Evolutionary conservation across 2,329 filamentous ascomycete genomes (phyloP).

Genomic region (Cladosporium sp.): DNA sequence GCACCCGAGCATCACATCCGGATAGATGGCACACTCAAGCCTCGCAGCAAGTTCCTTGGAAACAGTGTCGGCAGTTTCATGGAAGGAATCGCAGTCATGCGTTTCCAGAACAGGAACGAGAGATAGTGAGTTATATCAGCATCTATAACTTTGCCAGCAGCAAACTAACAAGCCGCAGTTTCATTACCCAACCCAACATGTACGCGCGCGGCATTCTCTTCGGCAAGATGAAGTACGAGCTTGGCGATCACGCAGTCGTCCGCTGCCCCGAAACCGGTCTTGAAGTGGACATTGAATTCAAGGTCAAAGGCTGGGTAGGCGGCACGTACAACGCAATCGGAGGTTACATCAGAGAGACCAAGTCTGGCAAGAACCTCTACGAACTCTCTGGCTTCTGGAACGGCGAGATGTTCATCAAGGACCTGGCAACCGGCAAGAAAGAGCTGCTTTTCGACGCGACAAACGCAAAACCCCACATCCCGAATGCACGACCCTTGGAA

Average conservation of each 20-base stretch:
- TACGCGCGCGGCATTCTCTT: constrained; percentile 95
- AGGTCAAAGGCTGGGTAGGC: constrained; percentile 95
- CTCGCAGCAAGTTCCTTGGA: constrained; percentile 87
- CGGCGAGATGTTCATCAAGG: constrained; percentile 88
- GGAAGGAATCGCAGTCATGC: constrained; percentile 89
- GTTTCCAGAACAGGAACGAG: constrained; percentile 78
- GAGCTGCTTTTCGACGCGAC: constrained; percentile 85
- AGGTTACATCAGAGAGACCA: constrained; percentile 81
- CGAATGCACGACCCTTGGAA: constrained; percentile 67
- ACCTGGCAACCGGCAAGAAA: constrained; percentile 77
- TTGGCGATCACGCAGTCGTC: constrained; percentile 92
- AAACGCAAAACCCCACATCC: constrained; percentile 69
- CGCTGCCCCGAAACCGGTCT: constrained; percentile 84
- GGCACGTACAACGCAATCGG: constrained; percentile 96
- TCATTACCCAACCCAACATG: constrained; percentile 97
- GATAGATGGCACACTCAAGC: constrained; percentile 93
- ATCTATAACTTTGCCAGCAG: neutral
- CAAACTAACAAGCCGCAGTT: constrained; percentile 49
- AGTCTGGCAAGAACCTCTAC: constrained; percentile 79
- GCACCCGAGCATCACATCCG: constrained; percentile 88
- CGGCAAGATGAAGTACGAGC: constrained; percentile 99
- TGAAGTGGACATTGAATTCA: constrained; percentile 91
- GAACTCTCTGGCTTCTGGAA: constrained; percentile 92
- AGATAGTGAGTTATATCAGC: constrained; percentile 65
- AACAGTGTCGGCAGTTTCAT: constrained; percentile 98